These are phyloP conservation scores for Penicillium herquei DNA, from an alignment of 495 filamentous ascomycete species.

Conservation along the genomic window DNA sequence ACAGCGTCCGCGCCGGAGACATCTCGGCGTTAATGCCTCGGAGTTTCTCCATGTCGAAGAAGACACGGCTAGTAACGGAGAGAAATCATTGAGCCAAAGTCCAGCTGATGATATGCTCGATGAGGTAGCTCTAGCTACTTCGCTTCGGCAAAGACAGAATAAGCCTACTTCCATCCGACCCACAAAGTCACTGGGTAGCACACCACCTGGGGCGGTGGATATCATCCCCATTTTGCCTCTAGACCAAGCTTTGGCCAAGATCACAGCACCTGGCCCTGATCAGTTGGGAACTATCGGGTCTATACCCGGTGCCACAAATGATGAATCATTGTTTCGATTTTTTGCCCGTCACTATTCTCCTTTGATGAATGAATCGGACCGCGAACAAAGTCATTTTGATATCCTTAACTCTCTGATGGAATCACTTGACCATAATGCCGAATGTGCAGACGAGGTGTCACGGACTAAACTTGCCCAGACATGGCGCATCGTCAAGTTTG, in stretches of 20 bases:
- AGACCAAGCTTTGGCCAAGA: conserved; percentile 58
- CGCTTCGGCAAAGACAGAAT: conserved; percentile 40
- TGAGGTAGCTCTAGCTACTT: conserved; percentile 54
- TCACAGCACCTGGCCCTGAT: conserved; percentile 50
- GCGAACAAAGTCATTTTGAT: conserved; percentile 27
- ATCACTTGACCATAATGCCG: conserved; percentile 63
- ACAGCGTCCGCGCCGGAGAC: conserved; percentile 44
- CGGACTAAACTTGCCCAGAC: conserved; percentile 68
- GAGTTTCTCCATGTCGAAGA: conserved; percentile 34
- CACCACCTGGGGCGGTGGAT: conserved; percentile 55
- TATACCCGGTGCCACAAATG: conserved; percentile 53
- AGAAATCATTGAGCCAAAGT: conserved; percentile 57
- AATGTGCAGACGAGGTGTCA: conserved; percentile 56
- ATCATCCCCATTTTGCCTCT: conserved; percentile 53
- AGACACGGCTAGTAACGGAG: conserved; percentile 34
- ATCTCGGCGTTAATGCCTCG: conserved; percentile 31
- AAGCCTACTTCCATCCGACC: conserved; percentile 31
- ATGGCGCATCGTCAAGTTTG: conserved; percentile 68
- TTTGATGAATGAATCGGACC: conserved; percentile 28
- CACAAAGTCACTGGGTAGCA: conserved; percentile 47
- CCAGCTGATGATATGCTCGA: conserved; percentile 63
- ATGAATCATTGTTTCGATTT: conserved; percentile 54
- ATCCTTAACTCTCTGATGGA: conserved; percentile 47
- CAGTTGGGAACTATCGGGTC: conserved; percentile 63
- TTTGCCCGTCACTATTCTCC: conserved; percentile 58